Evolutionary conservation across 345 rosid genomes (phyloP).

Genomic region (Toxicodendron radicans): DNA sequence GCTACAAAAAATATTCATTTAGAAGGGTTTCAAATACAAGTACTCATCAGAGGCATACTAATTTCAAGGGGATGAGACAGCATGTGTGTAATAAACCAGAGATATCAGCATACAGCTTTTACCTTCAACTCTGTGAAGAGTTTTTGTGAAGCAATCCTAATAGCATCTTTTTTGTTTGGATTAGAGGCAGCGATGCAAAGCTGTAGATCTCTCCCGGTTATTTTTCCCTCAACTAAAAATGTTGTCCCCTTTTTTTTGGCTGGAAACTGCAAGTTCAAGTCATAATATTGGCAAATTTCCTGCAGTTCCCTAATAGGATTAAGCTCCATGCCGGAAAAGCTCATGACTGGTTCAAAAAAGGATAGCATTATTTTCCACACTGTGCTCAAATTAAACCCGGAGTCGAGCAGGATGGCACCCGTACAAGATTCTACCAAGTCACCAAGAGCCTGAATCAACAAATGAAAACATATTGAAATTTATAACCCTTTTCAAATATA

Average conservation of each 20-base stretch:
- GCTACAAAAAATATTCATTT: background rate
- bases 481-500: slow-evolving; percentile 6
- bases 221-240: slow-evolving; percentile 51
- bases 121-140: slow-evolving; percentile 64
- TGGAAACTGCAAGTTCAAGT: slow-evolving; percentile 42
- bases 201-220: slow-evolving; percentile 42
- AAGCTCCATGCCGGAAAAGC: slow-evolving; percentile 61
- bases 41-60: slow-evolving; percentile 16
- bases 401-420: slow-evolving; percentile 82
- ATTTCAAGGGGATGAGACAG: slow-evolving; percentile 1
- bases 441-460: slow-evolving; percentile 70
- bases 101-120: slow-evolving; percentile 15
- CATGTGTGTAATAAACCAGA: background rate
- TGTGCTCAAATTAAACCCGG: slow-evolving; percentile 66
- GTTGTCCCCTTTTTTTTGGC: slow-evolving; percentile 37
- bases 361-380: slow-evolving; percentile 79
- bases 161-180: slow-evolving; percentile 57
- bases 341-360: slow-evolving; percentile 56
- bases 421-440: slow-evolving; percentile 84
- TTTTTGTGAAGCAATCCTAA: slow-evolving; percentile 52
- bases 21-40: background rate
- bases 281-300: slow-evolving; percentile 70
- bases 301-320: slow-evolving; percentile 64
- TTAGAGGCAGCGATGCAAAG: slow-evolving; percentile 39
- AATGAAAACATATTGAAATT: slow-evolving; percentile 6